Base-by-base conservation (phyloP, 2,329 filamentous ascomycete species). In the Chrysoporthe cubensis region DNA sequence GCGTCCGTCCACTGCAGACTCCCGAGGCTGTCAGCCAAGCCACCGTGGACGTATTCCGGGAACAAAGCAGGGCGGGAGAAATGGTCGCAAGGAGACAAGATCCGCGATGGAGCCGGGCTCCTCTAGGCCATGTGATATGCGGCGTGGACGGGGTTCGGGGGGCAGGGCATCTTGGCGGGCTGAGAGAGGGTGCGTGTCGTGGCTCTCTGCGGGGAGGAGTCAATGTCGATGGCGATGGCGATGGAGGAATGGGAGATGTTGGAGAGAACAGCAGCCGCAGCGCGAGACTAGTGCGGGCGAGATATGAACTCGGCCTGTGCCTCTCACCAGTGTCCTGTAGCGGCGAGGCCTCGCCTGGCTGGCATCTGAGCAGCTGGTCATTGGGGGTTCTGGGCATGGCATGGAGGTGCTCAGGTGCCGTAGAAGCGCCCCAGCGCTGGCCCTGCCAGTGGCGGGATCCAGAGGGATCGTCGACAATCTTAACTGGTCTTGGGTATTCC, bases 31-130 rank as follows among this genome's bases (percentile, higher is more conserved):
- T 40, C 32, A 57, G 54, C 54, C 54, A 57, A 57, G 54, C 54
- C 54, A 57, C 54, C 54, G 34, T 57, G 18, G 34, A 40, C 18
- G 54, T 57, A 57, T 57, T 40, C 54, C 54, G 54, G 34, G 9
- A 57, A 57, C 54, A 57, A 57, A 57, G 54, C 18, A 57, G 11
- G 54, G 16, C 54, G 7, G 34, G 6, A 57, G 6, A 32, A 37
- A 16, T 1, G 32, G 14, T 57, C 26, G 26, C 26, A 37, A 11
- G 54, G 13, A 4, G 14, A 46, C 44, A n/a, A 46, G 37, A 40
- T 40, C 9, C 37, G 37, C 37, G 5, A 40, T 5, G 6, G 9
- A 40, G 37, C 37, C 37, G 37, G 37, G 9, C 1, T 40, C 37
- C 37, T 40, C 37, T 40, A 34, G 16, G 9, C 11, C 50, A 54